Base-by-base conservation (phyloP, 169 alveolate species). In the Neospora caninum region DNA sequence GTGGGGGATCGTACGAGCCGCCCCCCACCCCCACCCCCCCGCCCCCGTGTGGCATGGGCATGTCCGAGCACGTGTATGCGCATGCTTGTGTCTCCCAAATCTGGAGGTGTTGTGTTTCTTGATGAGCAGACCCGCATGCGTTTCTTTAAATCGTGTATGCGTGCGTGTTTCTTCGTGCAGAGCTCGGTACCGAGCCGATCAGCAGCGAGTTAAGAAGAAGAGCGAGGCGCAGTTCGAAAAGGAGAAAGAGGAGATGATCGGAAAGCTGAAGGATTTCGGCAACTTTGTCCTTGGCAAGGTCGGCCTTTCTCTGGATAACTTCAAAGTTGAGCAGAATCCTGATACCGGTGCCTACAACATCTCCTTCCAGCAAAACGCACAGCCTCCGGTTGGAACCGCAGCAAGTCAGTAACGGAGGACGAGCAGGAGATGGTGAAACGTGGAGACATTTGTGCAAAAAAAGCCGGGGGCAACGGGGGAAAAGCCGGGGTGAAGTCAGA, bases 211-310 rank as follows among this genome's bases (percentile, higher is more conserved):
- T 84, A 92, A 92, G 94, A 36, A n/a, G 67, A 73, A 92, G 70
- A 54, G 87, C 86, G 97, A 97, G 43, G 97, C 95, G 88, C 98
- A 95, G 88, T 97, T 98, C 91, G 98, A 97, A 86, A 96, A 96
- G 92, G 99, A 98, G 95, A 98, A 98, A 92, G 98, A 96, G 70
- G 99, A 98, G 96, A 98, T 98, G 99, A 94, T 98, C 38, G 99
- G 99, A 18, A 98, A 98, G 94, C 95, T 98, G 93, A 98, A 98
- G 96, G 99, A 98, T 94, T 94, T 98, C 36, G 99, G 99, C 34
- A 98, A 98, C 94, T 96, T 97, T 91, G 96, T 98, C 39, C 96
- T 98, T 73, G 99, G 99, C n/a, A 98, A 98, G 84, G 98, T 98
- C 88, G 99, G 99, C 1, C 96, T 98, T 27, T 97, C 99, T 29